Conservation (phyloP, 176 grass and related monocot genomes). For the Carex cristatella region DNA sequence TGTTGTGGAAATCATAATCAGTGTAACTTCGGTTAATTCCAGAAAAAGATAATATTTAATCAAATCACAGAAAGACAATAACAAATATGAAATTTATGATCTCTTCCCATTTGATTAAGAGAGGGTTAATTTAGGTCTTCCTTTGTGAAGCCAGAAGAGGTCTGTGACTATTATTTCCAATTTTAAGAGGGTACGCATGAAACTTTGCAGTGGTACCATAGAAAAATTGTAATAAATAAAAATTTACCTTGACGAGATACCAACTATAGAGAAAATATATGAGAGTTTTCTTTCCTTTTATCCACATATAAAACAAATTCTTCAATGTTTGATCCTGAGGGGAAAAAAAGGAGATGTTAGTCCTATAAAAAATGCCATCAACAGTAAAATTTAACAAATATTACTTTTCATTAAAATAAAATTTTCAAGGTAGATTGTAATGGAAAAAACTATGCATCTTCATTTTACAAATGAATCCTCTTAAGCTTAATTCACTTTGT, state of each 20-base stretch:
- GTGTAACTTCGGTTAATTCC: not conserved
- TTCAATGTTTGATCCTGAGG: not conserved
- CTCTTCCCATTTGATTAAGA: not conserved
- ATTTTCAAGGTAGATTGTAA: not conserved
- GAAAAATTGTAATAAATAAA: not conserved
- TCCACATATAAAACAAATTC: not conserved
- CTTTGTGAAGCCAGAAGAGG: not conserved
- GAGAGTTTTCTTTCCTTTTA: not conserved
- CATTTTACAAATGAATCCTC: not conserved
- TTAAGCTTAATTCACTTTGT: no score
- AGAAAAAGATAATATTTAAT: not conserved
- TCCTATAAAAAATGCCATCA: not conserved
- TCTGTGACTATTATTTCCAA: not conserved
- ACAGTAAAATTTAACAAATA: not conserved
- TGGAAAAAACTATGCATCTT: not conserved
- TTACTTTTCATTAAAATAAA: not conserved
- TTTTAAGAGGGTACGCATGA: not conserved
- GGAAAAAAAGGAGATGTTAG: not conserved
- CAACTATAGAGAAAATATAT: not conserved
- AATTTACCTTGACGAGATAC: not conserved
- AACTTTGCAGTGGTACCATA: not conserved
- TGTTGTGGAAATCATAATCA: not conserved
- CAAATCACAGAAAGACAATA: not conserved
- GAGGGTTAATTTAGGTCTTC: not conserved
- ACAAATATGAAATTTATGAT: not conserved